Conservation (phyloP, 495 filamentous ascomycete genomes). For the Annulohypoxylon moriforme region DNA sequence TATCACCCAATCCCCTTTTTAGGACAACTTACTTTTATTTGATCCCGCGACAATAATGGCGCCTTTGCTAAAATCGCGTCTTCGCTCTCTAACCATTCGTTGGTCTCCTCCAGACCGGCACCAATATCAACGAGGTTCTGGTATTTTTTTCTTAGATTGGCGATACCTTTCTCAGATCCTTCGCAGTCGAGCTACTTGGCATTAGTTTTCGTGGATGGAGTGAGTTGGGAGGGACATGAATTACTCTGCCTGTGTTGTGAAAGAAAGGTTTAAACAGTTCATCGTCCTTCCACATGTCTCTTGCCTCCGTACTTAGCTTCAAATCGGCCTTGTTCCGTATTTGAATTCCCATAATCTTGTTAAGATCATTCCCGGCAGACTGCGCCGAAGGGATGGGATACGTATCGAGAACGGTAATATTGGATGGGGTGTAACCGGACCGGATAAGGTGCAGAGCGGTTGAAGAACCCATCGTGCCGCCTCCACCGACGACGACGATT, state of each 20-base stretch:
- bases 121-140: conserved; percentile 36
- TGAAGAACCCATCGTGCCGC: conserved; percentile 44
- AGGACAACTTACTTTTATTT: conserved; percentile 34
- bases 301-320: conserved; percentile 40
- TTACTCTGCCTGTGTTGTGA: conserved; percentile 44
- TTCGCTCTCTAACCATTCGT: conserved; percentile 44
- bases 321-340: conserved; percentile 41
- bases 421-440: conserved; percentile 41
- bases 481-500: conserved; percentile 42
- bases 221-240: not conserved
- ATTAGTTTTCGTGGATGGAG: conserved; percentile 2
- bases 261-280: conserved; percentile 46
- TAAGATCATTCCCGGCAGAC: conserved; percentile 45
- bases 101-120: conserved; percentile 34
- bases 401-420: conserved; percentile 44
- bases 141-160: conserved; percentile 31
- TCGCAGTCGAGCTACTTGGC: conserved; percentile 38
- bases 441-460: conserved; percentile 43
- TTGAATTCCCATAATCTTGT: conserved; percentile 46
- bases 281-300: conserved; percentile 45
- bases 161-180: conserved; percentile 37
- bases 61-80: conserved; percentile 42
- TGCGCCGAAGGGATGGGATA: conserved; percentile 46
- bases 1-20: not conserved
- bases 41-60: conserved; percentile 35